Evolutionary conservation across 2,329 filamentous ascomycete genomes (phyloP), one percentile per base, ranked within the genome.

Genomic region (Trichoderma sp.): DNA sequence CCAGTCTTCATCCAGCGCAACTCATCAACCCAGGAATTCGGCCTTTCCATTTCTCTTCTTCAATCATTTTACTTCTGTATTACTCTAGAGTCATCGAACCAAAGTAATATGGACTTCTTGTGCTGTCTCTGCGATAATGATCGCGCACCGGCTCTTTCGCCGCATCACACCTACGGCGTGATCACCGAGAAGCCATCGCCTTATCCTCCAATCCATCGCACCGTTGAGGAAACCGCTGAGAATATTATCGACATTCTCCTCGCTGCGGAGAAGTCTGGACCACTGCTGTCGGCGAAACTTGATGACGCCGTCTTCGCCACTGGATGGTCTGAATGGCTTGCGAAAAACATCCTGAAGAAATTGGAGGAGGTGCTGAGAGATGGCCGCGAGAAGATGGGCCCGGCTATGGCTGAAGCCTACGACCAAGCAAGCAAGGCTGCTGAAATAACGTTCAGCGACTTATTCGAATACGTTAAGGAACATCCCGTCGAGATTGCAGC

Each of bases 271-370:
- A 70, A 65, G 6, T n/a, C 43, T 3, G 69, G 55, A 28, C 34
- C 20, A 15, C 17, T 23, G 4, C 63, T 71, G 1, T 59, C 50
- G 7, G 30, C 23, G 4, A 26, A 71, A 15, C 34, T 71, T 6
- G 50, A 71, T 32, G 69, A 71, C 20, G 55, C 61, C 3, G 50
- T 71, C 4, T 59, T 28, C 6, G 36, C 28, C 2, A 32, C 53
- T 4, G 63, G 55, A 15, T 71, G 69, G 69, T 67, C 69, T 5
- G 69, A 71, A 36, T 68, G 63, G 69, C 36, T 71, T 1, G 69
- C 63, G 3, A 15, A 71, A 58, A 71, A 68, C 15, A 15, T 71
- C 2, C 20, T 71, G n/a, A 68, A 68, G 36, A 67, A 67, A n/a
- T 26, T 71, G 13, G 69, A 66, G 13, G 62, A n/a, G 6, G 50